Base-by-base conservation (phyloP, 352 stramenopile species). In the Pelagophyceae sp. region DNA sequence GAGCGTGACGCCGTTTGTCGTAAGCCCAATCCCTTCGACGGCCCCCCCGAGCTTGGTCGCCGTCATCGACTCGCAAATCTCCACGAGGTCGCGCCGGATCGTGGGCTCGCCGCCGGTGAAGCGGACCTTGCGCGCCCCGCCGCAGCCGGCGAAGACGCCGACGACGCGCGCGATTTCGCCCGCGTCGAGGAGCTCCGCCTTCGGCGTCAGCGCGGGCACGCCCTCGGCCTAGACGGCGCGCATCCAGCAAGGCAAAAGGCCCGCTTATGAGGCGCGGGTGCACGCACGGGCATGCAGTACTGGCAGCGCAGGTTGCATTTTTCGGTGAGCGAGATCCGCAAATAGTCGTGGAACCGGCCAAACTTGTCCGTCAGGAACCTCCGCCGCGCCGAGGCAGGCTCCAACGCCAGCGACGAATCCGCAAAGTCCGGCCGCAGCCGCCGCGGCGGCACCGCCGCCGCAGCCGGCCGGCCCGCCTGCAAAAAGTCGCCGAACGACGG, bases 231-330 rank as follows among this genome's bases (percentile, higher is more conserved):
- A 54, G 20, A n/a, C n/a, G n/a, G n/a, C n/a, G n/a, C 23, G 32
- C 20, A 71, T 71, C 32, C 23, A 45, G n/a, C n/a, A n/a, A n/a
- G n/a, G n/a, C n/a, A n/a, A n/a, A n/a, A n/a, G 87, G 11, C 45
- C 11, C 45, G 45, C 23, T 23, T 78, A 94, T 91, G 38, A 98
- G 80, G 0, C 86, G 79, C 11, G 98, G 92, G 37, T 94, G 94
- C n/a, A 27, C 98, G 90, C 74, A 90, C 88, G 0, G 95, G 95
- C 95, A 98, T 98, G 80, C 95, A 98, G 82, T 98, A 98, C 20
- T 88, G 86, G 84, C 95, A 98, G 38, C 94, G 85, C 64, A 98
- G 85, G 84, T 98, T 98, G 83, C 95, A 98, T 37, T 92, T 89
- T 84, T 98, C 94, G 0, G 92, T 95, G 40, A 98, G 82, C 40